Evolutionary conservation across 1,139 yeast species (phyloP).

Genomic region (Kurtzmaniella natalensis): DNA sequence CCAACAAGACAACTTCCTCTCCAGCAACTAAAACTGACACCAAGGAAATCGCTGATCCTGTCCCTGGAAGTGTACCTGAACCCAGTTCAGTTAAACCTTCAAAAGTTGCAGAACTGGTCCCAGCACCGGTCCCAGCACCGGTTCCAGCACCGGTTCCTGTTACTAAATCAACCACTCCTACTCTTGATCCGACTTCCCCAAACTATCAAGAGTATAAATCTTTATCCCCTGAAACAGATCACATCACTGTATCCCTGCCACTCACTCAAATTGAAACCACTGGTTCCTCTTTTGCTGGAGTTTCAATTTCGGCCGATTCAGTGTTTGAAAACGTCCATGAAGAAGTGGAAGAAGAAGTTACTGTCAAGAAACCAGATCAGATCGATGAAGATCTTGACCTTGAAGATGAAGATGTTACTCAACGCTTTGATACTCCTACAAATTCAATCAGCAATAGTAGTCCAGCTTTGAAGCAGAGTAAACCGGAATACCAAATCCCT

Average conservation of each 20-base stretch:
- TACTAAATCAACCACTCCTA: background rate
- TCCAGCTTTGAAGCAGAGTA: slow-evolving; percentile 11
- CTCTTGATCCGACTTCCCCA: background rate
- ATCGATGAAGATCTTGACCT: slow-evolving; percentile 8
- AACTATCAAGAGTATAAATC: slow-evolving; percentile 2
- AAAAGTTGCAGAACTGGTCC: background rate
- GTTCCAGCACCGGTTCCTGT: slow-evolving; percentile 1
- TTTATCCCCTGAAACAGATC: slow-evolving; percentile 8
- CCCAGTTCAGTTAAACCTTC: too few species aligned
- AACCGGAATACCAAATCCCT: slow-evolving; percentile 14
- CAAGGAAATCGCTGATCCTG: slow-evolving; percentile 3
- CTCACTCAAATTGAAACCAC: slow-evolving; percentile 28
- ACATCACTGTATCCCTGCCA: slow-evolving; percentile 7
- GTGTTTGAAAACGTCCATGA: slow-evolving; percentile 13
- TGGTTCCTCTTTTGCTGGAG: slow-evolving; percentile 40
- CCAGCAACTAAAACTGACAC: slow-evolving; percentile 6
- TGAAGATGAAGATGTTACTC: slow-evolving; percentile 13
- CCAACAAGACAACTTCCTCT: background rate
- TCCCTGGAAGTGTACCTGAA: slow-evolving; percentile 1
- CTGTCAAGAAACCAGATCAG: slow-evolving; percentile 6
- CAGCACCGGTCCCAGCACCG: background rate
- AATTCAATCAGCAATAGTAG: slow-evolving; percentile 18
- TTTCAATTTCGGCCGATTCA: slow-evolving; percentile 22
- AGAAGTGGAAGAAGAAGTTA: slow-evolving; percentile 7
- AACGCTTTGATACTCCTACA: slow-evolving; percentile 21